Evolutionary conservation across 768 basidiomycete species (phyloP).

Genomic region (Calocera viscosa): DNA sequence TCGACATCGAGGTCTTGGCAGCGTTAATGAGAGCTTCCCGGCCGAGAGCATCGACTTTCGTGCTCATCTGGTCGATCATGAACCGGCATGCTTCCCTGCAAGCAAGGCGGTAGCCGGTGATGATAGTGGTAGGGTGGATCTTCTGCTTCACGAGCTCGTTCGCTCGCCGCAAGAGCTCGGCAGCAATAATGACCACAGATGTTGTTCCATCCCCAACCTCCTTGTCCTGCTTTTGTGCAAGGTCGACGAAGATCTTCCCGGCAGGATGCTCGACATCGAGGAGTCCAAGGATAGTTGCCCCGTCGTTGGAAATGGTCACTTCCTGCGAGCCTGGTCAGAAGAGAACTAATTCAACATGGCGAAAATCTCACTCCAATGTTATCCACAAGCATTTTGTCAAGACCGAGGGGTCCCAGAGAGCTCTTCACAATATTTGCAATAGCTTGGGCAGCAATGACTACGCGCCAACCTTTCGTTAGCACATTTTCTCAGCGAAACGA

Average conservation of each 20-base stretch:
- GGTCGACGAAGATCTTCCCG: conserved; percentile 92
- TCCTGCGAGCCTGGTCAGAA: conserved; percentile 44
- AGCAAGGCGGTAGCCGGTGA: conserved; percentile 93
- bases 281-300: conserved; percentile 92
- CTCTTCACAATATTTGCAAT: conserved; percentile 98
- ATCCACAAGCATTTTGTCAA: conserved; percentile 96
- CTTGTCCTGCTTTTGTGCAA: conserved; percentile 98
- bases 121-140: conserved; percentile 98
- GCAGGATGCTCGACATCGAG: conserved; percentile 94
- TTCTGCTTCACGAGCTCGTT: conserved; percentile 97
- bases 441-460: conserved; percentile 88
- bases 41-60: conserved; percentile 87
- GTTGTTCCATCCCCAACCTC: conserved; percentile 99
- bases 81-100: conserved; percentile 96
- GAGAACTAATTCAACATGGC: conserved; percentile 11
- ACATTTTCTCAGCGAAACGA: conserved; percentile 4
- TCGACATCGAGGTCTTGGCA: conserved; percentile 97
- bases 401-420: conserved; percentile 84
- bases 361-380: conserved; percentile 71
- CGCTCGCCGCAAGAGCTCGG: conserved; percentile 89
- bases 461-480: conserved; percentile 15
- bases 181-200: conserved; percentile 93
- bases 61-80: conserved; percentile 92
- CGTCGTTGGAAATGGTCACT: conserved; percentile 99
- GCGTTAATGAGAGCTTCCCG: conserved; percentile 86